Conservation (phyloP, 169 alveolate species). For the Theileria annulata region DNA sequence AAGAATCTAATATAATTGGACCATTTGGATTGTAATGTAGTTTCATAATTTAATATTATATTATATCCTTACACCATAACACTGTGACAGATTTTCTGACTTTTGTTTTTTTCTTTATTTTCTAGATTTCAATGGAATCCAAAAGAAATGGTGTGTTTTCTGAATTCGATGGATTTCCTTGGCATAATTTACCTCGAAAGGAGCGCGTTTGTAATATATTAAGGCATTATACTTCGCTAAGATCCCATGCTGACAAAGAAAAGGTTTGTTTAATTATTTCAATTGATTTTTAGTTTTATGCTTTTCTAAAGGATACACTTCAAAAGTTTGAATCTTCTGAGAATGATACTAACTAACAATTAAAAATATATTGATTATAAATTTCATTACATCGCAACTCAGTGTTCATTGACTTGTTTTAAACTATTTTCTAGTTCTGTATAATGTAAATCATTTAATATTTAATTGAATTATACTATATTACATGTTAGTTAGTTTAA, state of each 20-base stretch:
- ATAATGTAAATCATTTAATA: not conserved
- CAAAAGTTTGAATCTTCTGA: not conserved
- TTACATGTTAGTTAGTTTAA: conserved; percentile 23
- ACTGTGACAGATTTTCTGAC: not conserved
- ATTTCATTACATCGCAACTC: not conserved
- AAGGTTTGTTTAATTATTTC: not conserved
- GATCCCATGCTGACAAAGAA: not conserved
- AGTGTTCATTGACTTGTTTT: not conserved
- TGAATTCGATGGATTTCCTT: not conserved
- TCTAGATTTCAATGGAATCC: not conserved
- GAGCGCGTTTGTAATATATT: not conserved
- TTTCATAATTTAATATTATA: not conserved
- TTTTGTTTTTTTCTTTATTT: not conserved
- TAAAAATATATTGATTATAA: too few relatives aligned
- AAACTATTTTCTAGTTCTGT: not conserved
- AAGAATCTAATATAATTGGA: not conserved
- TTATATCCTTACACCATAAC: not conserved
- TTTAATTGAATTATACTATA: not conserved
- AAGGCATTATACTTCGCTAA: not conserved
- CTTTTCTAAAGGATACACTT: conserved; percentile 2
- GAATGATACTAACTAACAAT: not conserved
- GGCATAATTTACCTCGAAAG: not conserved
- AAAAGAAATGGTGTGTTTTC: not conserved
- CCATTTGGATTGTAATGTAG: not conserved
- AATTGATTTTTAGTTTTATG: conserved; percentile 8